Evolutionary conservation across 441 rosid genomes (phyloP), one percentile per base, ranked within the genome.

Genomic region (Daphne laureola): DNA sequence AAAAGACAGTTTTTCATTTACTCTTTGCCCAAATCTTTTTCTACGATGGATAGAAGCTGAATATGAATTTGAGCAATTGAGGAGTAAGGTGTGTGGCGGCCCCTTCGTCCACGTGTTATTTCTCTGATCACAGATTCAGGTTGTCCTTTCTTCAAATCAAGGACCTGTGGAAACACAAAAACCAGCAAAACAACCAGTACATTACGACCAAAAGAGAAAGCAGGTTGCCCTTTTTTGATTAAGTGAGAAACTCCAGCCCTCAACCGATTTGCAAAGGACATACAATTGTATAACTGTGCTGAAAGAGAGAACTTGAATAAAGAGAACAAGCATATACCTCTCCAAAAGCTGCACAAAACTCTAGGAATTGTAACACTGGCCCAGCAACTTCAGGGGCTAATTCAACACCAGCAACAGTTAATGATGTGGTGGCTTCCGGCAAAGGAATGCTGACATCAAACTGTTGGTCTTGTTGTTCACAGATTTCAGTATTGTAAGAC

Each of bases 271-370:
- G 12, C 8, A 12, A 13, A 17, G 17, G 17, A 27, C 31, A 16
- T 3, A 17, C 18, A 9, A n/a, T 44, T 17, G 16, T 44, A 50
- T 11, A 23, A 3, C 11, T 50, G 18, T n/a, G 23, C n/a, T 12
- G n/a, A 25, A 17, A 17, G 21, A 14, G 26, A 52, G 5, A 18
- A 46, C 3, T 14, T 17, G 36, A 46, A 51, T 53, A 6, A 3
- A 5, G 42, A 26, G 5, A 12, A 49, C 31, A 54, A 25, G n/a
- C 49, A 46, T 57, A 38, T 71, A 78, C 96, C 94, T 74, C 70
- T 45, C 80, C 78, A 68, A 89, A 89, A 60, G 90, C 76, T 45
- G 82, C 67, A 74, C 92, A 82, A 65, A 85, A 85, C 70, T 79
- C 89, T 23, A 80, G 55, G 68, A 84, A 75, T 66, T 84, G 92